Percentiles rank a stretch among this genome's conserved stretches.
These are phyloP conservation scores for Globisporangium viniferum DNA, from an alignment of 352 stramenopile species.

Conservation along the genomic window DNA sequence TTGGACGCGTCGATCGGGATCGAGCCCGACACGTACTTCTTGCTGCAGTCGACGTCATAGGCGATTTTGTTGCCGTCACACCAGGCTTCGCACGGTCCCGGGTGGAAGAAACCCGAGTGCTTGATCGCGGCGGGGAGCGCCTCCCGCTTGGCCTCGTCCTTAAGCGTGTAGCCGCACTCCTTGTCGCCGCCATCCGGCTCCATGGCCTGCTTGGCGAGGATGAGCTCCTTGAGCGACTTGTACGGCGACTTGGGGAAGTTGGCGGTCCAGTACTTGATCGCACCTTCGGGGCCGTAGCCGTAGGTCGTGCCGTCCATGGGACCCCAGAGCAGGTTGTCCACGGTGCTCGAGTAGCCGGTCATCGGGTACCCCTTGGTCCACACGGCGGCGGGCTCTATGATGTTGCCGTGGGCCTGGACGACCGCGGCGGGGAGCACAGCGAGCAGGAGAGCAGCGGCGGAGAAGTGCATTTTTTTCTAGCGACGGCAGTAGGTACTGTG, in stretches of 20 bases:
- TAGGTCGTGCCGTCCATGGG: constrained; percentile 22
- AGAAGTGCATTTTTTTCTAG: background rate
- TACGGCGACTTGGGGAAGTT: constrained; percentile 30
- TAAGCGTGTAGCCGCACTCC: constrained; percentile 25
- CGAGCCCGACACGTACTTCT: constrained; percentile 28
- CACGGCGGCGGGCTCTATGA: constrained; percentile 36
- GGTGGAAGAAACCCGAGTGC: constrained; percentile 54
- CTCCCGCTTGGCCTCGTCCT: constrained; percentile 27
- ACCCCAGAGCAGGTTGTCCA: constrained; percentile 24
- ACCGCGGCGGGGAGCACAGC: constrained; percentile 2
- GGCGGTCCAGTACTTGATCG: constrained; percentile 25
- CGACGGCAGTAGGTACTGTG: too few species aligned
- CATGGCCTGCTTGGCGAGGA: constrained; percentile 28
- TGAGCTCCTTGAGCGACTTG: constrained; percentile 29
- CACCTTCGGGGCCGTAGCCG: constrained; percentile 24
- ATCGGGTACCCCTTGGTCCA: constrained; percentile 27
- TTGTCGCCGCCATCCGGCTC: constrained; percentile 15
- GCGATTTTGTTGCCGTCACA: constrained; percentile 53
- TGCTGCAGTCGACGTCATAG: constrained; percentile 45
- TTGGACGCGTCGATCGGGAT: constrained; percentile 46
- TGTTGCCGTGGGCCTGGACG: constrained; percentile 29
- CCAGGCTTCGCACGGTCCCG: constrained; percentile 57
- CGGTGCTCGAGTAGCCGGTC: constrained; percentile 25
- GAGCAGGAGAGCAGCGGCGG: constrained; percentile 8
- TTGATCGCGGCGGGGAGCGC: constrained; percentile 37